These are phyloP conservation scores for Orbilia brochopaga DNA, from an alignment of 2,329 filamentous ascomycete species.

Conservation along the genomic window DNA sequence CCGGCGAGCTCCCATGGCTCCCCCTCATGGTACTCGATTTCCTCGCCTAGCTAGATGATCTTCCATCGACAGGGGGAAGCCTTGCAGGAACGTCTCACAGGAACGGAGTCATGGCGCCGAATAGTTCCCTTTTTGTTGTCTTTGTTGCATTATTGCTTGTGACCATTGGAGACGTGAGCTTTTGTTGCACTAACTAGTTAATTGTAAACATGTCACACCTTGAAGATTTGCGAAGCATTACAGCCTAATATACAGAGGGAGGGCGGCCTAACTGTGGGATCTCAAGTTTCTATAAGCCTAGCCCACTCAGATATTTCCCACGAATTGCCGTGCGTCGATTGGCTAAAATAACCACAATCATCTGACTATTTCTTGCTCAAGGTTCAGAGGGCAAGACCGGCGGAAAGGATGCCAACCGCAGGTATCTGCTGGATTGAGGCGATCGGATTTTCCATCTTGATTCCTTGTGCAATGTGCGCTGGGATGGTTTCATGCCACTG, in stretches of 20 bases:
- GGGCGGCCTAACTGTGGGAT: conserved; percentile 28
- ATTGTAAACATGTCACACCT: conserved; percentile 16
- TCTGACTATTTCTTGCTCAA: conserved; percentile 1
- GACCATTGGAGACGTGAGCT: not conserved
- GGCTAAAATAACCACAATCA: not conserved
- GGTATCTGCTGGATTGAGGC: too few relatives aligned
- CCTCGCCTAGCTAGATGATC: conserved; percentile 21
- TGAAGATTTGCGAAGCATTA: conserved; percentile 11
- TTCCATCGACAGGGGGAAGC: conserved; percentile 31
- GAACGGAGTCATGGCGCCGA: conserved; percentile 11
- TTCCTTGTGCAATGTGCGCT: too few relatives aligned
- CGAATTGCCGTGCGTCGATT: conserved; percentile 25
- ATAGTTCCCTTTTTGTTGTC: conserved; percentile 35
- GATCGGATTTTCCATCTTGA: too few relatives aligned
- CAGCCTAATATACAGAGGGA: conserved; percentile 37
- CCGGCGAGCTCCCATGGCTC: conserved; percentile 27
- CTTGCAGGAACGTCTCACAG: conserved; percentile 24
- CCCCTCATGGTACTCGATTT: conserved; percentile 11
- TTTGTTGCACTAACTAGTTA: conserved; percentile 18
- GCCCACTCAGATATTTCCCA: conserved; percentile 31
- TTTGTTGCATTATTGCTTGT: conserved; percentile 30
- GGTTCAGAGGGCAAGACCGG: not conserved
- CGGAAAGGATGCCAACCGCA: too few relatives aligned
- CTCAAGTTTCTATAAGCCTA: not conserved
- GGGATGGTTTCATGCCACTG: too few relatives aligned